phyloP scores from a whole-genome alignment of 345 rosid species.

The Eucalyptus regnans region DNA sequence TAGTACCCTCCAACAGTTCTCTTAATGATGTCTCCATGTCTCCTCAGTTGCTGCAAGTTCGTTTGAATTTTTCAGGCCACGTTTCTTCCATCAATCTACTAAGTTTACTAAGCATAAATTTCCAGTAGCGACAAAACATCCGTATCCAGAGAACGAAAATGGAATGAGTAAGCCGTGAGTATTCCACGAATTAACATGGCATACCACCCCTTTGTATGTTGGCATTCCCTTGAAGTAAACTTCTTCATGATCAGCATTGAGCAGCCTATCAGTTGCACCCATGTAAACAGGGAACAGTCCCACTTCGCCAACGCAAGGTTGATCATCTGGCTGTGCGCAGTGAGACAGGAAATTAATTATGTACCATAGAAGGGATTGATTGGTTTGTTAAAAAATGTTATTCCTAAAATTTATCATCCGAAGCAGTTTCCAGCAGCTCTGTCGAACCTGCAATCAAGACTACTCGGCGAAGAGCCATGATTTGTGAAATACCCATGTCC shows the following conservation, averaged over 20 bases:
- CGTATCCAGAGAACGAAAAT: background rate
- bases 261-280: constrained; percentile 69
- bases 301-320: constrained; percentile 78
- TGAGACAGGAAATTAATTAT: background rate
- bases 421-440: background rate
- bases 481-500: background rate
- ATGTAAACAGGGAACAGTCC: constrained; percentile 63
- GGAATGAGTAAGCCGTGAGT: background rate
- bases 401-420: background rate
- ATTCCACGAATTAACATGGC: background rate
- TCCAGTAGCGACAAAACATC: background rate
- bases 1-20: constrained; percentile 67
- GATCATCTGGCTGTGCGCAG: constrained; percentile 49
- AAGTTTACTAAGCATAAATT: background rate
- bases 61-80: background rate
- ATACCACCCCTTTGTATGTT: constrained; percentile 50
- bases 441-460: background rate
- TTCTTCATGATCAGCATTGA: constrained; percentile 66
- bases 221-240: constrained; percentile 92
- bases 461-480: background rate
- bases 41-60: constrained; percentile 53
- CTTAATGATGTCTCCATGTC: constrained; percentile 80
- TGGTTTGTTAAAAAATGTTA: background rate
- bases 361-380: background rate
- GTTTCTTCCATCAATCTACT: background rate